Base-by-base conservation (phyloP, 1,284 basidiomycete genomes). In the Sanghuangporus weigelae region DNA sequence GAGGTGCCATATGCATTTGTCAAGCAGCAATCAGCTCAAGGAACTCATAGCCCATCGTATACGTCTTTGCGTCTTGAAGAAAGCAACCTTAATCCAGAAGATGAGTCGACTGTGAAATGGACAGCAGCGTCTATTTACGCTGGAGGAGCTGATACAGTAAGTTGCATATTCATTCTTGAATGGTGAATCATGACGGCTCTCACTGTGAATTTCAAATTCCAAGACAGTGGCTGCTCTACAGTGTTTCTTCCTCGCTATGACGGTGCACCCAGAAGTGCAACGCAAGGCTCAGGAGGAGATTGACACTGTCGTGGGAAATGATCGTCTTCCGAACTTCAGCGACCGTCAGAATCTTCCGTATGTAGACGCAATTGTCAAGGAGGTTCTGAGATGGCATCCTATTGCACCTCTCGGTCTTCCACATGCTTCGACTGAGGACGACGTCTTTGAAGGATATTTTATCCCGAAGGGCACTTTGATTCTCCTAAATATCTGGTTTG, bases 11-110 rank as follows among this genome's bases (percentile, higher is more conserved):
- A 75, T 55, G 66, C 71, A 23, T 77, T 74, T 57, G 78, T 78
- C 4, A 73, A 74, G 61, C 66, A 77, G 12, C 74, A 79, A 64
- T 76, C 81, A 80, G 77, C 73, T 7, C 70, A 72, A 1, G 79
- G 80, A 0, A 72, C 67, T 8, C 76, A 77, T 0, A 65, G 66
- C 3, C 71, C 74, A 0, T 83, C 79, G 2, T 74, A 76, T 57
- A 68, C 78, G 0, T 77, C 79, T 2, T 70, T 69, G 2, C 69
- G 71, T 36, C 71, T 78, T 4, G 75, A 76, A 61, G 66, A 73
- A 42, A 71, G 76, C 26, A 65, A 63, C 4, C 54, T 74, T 60
- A 68, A 69, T 19, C 63, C 67, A 0, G 72, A 75, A 8, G 71
- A 76, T 16, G 71, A 78, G 16, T 63, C 70, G 2, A 72, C 78